These are phyloP conservation scores for Nematocida sp. DNA, from an alignment of 371 early-diverging fungal genomes.

Conservation along the genomic window DNA sequence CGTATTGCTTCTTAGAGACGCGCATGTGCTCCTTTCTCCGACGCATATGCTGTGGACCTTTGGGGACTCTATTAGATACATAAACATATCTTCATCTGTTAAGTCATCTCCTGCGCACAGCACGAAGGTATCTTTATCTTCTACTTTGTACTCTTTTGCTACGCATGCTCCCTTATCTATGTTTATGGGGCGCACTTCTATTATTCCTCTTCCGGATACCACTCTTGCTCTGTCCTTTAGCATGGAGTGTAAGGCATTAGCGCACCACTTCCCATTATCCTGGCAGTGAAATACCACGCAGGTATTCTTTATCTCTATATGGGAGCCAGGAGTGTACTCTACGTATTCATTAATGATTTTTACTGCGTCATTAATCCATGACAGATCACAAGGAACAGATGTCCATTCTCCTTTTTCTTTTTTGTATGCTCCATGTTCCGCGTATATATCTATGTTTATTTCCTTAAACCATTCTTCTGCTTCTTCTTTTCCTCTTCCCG, in stretches of 20 bases:
- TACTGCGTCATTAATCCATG: conserved; percentile 46
- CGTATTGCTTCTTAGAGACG: not conserved
- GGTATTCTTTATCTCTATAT: conserved; percentile 63
- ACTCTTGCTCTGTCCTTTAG: conserved; percentile 44
- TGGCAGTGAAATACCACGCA: conserved; percentile 66
- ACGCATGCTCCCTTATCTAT: conserved; percentile 58
- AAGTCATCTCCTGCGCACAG: conserved; percentile 66
- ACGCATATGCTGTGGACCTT: conserved; percentile 34
- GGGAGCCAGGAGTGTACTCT: conserved; percentile 62
- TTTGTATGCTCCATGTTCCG: conserved; percentile 65
- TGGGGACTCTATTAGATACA: conserved; percentile 33
- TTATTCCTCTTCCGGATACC: conserved; percentile 58
- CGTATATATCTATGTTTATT: conserved; percentile 61
- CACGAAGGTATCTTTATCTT: conserved; percentile 49
- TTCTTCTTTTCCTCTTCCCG: conserved; percentile 61
- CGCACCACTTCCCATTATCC: conserved; percentile 50
- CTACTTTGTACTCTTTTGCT: conserved; percentile 35
- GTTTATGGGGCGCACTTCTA: conserved; percentile 58
- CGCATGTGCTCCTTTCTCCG: conserved; percentile 36
- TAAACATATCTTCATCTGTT: conserved; percentile 67
- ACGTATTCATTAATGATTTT: conserved; percentile 54
- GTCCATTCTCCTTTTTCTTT: conserved; percentile 59
- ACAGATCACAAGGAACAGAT: conserved; percentile 17
- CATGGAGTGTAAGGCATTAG: conserved; percentile 45
- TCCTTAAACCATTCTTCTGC: conserved; percentile 63